Evolutionary conservation across 805 yeast species (phyloP), one percentile per base, ranked within the genome.

Genomic region (Monosporozyma unispora): DNA sequence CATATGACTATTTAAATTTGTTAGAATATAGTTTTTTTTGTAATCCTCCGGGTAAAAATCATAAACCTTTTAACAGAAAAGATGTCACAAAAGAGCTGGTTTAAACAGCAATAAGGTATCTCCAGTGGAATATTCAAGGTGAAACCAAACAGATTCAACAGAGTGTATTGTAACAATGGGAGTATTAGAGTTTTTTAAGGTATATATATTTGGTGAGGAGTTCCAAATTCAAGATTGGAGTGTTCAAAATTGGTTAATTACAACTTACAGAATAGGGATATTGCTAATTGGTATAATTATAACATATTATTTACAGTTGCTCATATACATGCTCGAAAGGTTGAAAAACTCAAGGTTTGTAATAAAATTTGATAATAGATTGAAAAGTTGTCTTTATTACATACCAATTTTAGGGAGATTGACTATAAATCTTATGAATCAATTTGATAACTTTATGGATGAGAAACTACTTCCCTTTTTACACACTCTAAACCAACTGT

Each of bases 181-280:
- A 14, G 35, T 42, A 10, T 11, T 43, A 1, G 48, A 53, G 18
- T 54, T 55, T 39, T 44, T 57, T 4, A 54, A 54, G 40, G 59
- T 61, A 3, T 60, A 63, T 56, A 44, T 64, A 33, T 39, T 59
- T 7, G 68, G 68, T 0, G 35, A 56, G 1, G 40, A 49, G 2
- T 29, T 45, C 9, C 52, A 55, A 10, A 18, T 57, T 4, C 33
- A 50, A 58, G 8, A 23, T 54, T 43, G 66, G 64, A 2, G 31
- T 35, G n/a, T 42, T 41, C 16, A 44, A 50, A 10, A 53, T 53
- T 22, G 40, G 50, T 21, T 37, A 8, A 18, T 10, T 18, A 19
- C 19, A 37, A 18, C 3, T 7, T 37, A 37, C 19, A 16, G 19
- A 9, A 5, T 37, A 8, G 23, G 22, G 14, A 9, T 37, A 10